These are phyloP conservation scores for Suillus decipiens DNA, from an alignment of 768 basidiomycete genomes.

Conservation along the genomic window DNA sequence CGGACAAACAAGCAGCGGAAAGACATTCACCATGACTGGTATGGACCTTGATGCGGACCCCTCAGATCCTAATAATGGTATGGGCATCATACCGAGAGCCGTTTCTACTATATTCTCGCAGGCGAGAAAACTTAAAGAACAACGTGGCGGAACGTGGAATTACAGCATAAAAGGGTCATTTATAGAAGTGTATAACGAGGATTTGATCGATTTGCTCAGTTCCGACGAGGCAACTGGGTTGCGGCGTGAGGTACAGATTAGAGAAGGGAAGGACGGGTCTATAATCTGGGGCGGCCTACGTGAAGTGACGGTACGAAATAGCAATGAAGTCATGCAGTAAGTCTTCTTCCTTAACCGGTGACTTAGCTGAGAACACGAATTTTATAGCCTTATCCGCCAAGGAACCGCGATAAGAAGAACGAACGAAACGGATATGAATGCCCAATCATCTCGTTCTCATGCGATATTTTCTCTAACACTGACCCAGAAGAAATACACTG, in stretches of 20 bases:
- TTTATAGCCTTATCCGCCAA: conserved; percentile 76
- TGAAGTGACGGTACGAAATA: conserved; percentile 85
- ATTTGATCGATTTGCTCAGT: conserved; percentile 91
- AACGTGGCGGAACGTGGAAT: conserved; percentile 74
- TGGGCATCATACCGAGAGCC: conserved; percentile 96
- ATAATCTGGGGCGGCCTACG: conserved; percentile 97
- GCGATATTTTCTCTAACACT: conserved; percentile 98
- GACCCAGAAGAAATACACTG: conserved; percentile 84
- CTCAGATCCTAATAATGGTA: conserved; percentile 76
- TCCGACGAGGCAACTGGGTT: conserved; percentile 66
- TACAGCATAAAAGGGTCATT: conserved; percentile 87
- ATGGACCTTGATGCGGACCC: conserved; percentile 88
- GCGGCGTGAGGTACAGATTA: conserved; percentile 87
- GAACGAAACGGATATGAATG: conserved; percentile 98
- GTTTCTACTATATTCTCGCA: conserved; percentile 85
- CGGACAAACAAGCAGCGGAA: conserved; percentile 36
- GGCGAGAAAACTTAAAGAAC: conserved; percentile 75
- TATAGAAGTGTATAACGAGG: conserved; percentile 99
- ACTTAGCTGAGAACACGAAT: conserved; percentile 18
- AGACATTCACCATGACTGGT: conserved; percentile 91
- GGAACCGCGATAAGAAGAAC: conserved; percentile 92
- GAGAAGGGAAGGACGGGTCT: conserved; percentile 95
- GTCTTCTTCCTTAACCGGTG: conserved; percentile 33
- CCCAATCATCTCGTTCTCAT: conserved; percentile 96
- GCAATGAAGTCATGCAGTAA: conserved; percentile 90